Evolutionary conservation across 2,329 filamentous ascomycete genomes (phyloP), one percentile per base, ranked within the genome.

Genomic region (Bertia moriformis): DNA sequence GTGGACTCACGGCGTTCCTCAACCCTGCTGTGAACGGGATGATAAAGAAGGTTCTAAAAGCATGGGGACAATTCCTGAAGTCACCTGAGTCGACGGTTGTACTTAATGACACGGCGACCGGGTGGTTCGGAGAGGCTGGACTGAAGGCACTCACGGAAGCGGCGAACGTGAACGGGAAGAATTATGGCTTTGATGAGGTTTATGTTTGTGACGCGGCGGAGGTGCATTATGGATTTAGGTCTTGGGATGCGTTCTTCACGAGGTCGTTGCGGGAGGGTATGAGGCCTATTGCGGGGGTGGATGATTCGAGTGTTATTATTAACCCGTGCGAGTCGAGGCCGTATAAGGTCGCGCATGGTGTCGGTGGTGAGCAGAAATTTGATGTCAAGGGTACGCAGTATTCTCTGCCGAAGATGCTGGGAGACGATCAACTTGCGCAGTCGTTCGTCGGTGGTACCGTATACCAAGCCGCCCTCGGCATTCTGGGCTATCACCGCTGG

Each of bases 201-300:
- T 66, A 60, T 50, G 35, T 52, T 17, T 66, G 62, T 41, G 54
- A 65, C 35, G 53, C 57, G 0, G 47, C 42, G 2, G 49, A 49
- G 13, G 47, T 54, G 37, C 48, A 64, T 44, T 50, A 59, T 41
- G 73, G 72, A 13, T 78, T 60, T 55, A 65, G 58, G 27, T 73
- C 67, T 1, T 78, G 72, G 73, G 73, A 78, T 43, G 54, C 69
- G 42, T 77, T 75, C 59, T 77, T 78, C 58, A 74, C 67, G 0
- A 62, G 73, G 12, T 40, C 56, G 2, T 67, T 75, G 44, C 58
- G 51, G 4, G 55, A 64, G 3, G 57, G 53, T 7, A 58, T 65
- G 4, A 62, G 73, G 0, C 71, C 71, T 0, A 51, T 74, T 4
- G 65, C 63, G 0, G 51, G 46, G 3, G 64, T 62, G 0, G 55